These are phyloP conservation scores for Pseudogymnoascus sp. DNA, from an alignment of 2,329 filamentous ascomycete genomes.

Conservation along the genomic window DNA sequence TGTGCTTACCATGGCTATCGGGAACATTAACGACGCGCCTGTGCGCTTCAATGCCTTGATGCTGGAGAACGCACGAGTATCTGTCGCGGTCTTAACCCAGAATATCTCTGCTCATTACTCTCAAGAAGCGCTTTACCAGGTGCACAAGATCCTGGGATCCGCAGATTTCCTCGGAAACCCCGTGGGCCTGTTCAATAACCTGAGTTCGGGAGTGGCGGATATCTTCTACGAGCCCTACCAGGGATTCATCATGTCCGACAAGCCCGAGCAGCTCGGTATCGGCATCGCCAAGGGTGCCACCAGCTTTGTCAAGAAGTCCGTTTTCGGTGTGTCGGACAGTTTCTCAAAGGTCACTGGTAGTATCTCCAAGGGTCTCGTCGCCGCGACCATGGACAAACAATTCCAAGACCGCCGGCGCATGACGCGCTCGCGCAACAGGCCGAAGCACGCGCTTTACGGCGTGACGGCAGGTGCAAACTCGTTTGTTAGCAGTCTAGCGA, in stretches of 20 bases:
- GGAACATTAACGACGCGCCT: conserved; percentile 96
- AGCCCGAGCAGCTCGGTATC: conserved; percentile 87
- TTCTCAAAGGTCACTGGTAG: conserved; percentile 97
- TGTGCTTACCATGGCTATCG: conserved; percentile 97
- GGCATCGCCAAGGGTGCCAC: conserved; percentile 95
- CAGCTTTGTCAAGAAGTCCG: conserved; percentile 96
- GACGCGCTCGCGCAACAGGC: conserved; percentile 83
- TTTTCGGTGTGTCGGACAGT: conserved; percentile 94
- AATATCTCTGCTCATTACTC: conserved; percentile 94
- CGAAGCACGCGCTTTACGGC: conserved; percentile 94
- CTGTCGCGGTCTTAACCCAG: conserved; percentile 71
- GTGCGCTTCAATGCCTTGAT: conserved; percentile 89
- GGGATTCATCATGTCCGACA: conserved; percentile 90
- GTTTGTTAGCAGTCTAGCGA: conserved; percentile 85
- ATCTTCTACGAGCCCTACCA: conserved; percentile 99
- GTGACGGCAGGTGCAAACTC: conserved; percentile 94
- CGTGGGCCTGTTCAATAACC: conserved; percentile 95
- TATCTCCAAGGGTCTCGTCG: conserved; percentile 91
- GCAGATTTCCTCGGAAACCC: conserved; percentile 97
- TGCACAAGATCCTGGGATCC: conserved; percentile 94
- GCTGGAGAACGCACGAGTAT: conserved; percentile 90
- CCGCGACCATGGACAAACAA: conserved; percentile 94
- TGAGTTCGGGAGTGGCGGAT: conserved; percentile 92
- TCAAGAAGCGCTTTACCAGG: conserved; percentile 89
- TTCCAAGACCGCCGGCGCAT: conserved; percentile 96